Conservation (phyloP, 768 basidiomycete species). For the Auriculariales sp. region DNA sequence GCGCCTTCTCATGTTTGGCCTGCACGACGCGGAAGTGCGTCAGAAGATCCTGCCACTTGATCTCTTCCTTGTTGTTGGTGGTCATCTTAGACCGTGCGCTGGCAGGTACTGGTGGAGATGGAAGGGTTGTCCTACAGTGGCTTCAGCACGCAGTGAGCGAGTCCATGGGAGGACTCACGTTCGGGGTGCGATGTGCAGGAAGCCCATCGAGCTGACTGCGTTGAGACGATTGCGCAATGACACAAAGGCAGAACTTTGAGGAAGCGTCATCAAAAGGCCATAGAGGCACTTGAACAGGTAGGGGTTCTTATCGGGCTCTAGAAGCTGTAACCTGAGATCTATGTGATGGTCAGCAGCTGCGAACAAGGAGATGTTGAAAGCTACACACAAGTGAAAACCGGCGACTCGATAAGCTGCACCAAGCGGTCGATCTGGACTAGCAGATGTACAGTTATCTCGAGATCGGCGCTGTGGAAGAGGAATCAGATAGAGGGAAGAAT, state of each 20-base stretch:
- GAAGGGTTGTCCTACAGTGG: not conserved
- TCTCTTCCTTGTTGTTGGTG: conserved; percentile 80
- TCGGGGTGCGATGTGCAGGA: conserved; percentile 79
- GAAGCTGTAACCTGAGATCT: conserved; percentile 83
- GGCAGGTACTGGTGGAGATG: conserved; percentile 15
- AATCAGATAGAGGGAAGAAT: not conserved
- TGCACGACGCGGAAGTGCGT: conserved; percentile 86
- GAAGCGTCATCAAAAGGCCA: conserved; percentile 89
- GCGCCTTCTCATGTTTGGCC: conserved; percentile 80
- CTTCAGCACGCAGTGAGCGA: not conserved
- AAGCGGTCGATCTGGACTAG: conserved; percentile 95
- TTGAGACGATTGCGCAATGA: conserved; percentile 88
- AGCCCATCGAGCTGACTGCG: conserved; percentile 90
- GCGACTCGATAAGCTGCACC: conserved; percentile 94
- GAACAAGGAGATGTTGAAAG: not conserved
- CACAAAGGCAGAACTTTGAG: conserved; percentile 92
- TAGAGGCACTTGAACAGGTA: conserved; percentile 96
- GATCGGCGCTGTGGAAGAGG: conserved; percentile 53
- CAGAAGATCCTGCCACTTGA: conserved; percentile 94
- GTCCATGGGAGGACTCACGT: conserved; percentile 32
- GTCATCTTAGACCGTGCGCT: conserved; percentile 60
- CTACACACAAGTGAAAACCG: conserved; percentile 85
- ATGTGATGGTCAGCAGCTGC: not conserved
- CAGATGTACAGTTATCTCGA: conserved; percentile 91
- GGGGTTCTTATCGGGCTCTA: conserved; percentile 94